Percentiles rank a stretch among this genome's conserved stretches.
Evolutionary conservation across 768 basidiomycete species (phyloP).

Genomic region (Rhizopogon vulgaris): DNA sequence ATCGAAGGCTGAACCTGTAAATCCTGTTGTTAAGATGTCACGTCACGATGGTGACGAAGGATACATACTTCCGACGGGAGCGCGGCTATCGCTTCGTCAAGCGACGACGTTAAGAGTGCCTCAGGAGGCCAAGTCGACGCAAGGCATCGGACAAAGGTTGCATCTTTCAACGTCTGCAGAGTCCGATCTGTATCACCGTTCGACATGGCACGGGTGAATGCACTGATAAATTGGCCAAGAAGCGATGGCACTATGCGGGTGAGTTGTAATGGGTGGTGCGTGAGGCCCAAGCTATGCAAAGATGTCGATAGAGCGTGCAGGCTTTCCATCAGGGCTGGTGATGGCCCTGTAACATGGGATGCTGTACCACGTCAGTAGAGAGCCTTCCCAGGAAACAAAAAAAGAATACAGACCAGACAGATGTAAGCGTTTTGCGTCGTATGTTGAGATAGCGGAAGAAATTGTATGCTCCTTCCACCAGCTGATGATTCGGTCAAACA

Average conservation of each 20-base stretch:
- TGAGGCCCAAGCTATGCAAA: conserved; percentile 50
- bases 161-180: conserved; percentile 35
- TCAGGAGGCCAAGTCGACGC: conserved; percentile 23
- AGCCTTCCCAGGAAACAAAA: neutral
- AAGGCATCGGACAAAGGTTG: conserved; percentile 43
- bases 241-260: conserved; percentile 32
- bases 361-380: conserved; percentile 8
- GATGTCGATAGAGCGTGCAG: conserved; percentile 48
- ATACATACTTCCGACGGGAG: conserved; percentile 22
- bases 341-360: conserved; percentile 33
- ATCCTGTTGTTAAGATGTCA: neutral
- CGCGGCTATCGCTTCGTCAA: conserved; percentile 24
- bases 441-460: conserved; percentile 16
- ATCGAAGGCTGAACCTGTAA: conserved; percentile 11
- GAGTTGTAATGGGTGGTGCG: conserved; percentile 31
- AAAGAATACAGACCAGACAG: conserved; percentile 7
- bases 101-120: conserved; percentile 5
- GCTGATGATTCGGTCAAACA: conserved; percentile 43
- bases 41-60: neutral
- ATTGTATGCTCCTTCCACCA: conserved; percentile 50
- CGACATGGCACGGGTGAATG: conserved; percentile 26
- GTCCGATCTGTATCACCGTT: conserved; percentile 22
- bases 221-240: conserved; percentile 29
- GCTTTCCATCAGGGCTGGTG: conserved; percentile 47
- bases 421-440: conserved; percentile 6